Evolutionary conservation across 1,284 basidiomycete genomes (phyloP).

Genomic region (Tausonia pullulans): DNA sequence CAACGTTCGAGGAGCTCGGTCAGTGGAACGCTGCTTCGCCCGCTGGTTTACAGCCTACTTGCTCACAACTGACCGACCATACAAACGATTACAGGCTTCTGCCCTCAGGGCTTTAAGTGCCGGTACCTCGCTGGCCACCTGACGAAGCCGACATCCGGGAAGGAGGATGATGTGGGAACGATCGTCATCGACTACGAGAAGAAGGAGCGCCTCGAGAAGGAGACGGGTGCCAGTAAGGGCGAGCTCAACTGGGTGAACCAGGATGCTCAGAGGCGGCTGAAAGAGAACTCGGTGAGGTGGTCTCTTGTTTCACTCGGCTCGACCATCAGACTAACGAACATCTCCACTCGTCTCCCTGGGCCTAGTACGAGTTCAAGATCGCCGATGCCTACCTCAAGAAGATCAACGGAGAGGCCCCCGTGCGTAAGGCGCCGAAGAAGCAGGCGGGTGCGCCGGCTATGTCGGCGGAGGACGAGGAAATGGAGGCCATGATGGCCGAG

Average conservation of each 20-base stretch:
- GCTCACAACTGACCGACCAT: no score
- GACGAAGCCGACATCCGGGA: slow-evolving; percentile 4
- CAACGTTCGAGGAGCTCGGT: slow-evolving; percentile 55
- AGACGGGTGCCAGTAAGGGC: slow-evolving; percentile 41
- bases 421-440: slow-evolving; percentile 4
- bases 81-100: slow-evolving; percentile 37
- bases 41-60: no score
- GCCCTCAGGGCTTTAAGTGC: slow-evolving; percentile 79
- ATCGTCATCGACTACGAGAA: slow-evolving; percentile 38
- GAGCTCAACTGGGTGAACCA: slow-evolving; percentile 60
- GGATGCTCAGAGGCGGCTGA: no score
- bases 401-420: slow-evolving; percentile 36
- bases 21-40: slow-evolving; percentile 26
- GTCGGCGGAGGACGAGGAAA: slow-evolving; percentile 20
- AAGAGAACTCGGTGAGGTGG: no score
- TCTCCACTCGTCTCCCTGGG: not conserved
- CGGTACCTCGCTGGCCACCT: slow-evolving; percentile 72
- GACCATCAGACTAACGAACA: no score
- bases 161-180: not conserved
- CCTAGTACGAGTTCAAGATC: slow-evolving; percentile 50
- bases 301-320: no score
- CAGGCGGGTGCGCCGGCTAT: slow-evolving; percentile 5
- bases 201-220: slow-evolving; percentile 39
- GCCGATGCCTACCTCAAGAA: slow-evolving; percentile 56
- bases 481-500: slow-evolving; percentile 17